These are phyloP conservation scores for Candida sithepensis DNA, from an alignment of 805 yeast species.

Conservation along the genomic window DNA sequence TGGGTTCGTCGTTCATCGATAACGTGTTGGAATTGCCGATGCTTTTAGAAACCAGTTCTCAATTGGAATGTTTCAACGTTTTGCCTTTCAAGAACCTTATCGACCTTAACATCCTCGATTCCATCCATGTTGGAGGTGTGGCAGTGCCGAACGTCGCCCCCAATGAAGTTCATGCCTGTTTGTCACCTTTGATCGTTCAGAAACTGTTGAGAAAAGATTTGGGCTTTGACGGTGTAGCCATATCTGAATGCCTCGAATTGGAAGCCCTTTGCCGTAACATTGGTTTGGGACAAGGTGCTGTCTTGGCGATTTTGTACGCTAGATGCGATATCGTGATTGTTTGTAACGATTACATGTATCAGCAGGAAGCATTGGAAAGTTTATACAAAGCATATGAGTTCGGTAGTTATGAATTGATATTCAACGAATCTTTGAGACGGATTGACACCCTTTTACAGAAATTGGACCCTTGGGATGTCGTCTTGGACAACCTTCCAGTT, in stretches of 20 bases:
- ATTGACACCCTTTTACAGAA: conserved; percentile 40
- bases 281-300: conserved; percentile 65
- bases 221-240: conserved; percentile 52
- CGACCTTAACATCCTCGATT: conserved; percentile 44
- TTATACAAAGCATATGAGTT: conserved; percentile 30
- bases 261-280: conserved; percentile 60
- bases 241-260: conserved; percentile 61
- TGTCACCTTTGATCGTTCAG: conserved; percentile 49
- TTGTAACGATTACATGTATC: conserved; percentile 52
- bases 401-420: conserved; percentile 38
- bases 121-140: conserved; percentile 59
- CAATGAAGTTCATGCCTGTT: conserved; percentile 60
- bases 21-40: conserved; percentile 54
- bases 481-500: conserved; percentile 15
- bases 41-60: conserved; percentile 52
- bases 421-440: conserved; percentile 38
- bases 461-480: conserved; percentile 41
- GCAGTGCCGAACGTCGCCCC: conserved; percentile 60
- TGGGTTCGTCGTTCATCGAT: conserved; percentile 58
- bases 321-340: conserved; percentile 64
- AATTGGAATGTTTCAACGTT: conserved; percentile 45
- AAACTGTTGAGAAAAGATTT: conserved; percentile 48
- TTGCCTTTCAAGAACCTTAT: conserved; percentile 50
- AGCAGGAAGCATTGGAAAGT: conserved; percentile 51
- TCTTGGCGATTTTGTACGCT: conserved; percentile 52